Evolutionary conservation across 2,329 filamentous ascomycete species (phyloP).

Genomic region (Thielaviopsis ethacetica): DNA sequence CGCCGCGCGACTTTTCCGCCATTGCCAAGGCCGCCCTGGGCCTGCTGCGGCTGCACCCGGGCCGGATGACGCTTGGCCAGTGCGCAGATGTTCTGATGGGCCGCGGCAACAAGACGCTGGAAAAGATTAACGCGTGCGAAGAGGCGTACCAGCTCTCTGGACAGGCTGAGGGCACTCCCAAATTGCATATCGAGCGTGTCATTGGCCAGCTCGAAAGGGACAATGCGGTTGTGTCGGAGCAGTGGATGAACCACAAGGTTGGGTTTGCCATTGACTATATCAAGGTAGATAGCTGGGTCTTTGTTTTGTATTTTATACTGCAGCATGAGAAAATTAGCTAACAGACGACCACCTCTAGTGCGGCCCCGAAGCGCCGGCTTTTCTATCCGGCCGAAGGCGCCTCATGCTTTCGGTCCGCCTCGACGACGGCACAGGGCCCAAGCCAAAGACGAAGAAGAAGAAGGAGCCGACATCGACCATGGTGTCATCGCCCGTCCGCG

Average conservation of each 20-base stretch:
- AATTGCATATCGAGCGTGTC: slow-evolving; percentile 67
- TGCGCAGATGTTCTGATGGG: slow-evolving; percentile 77
- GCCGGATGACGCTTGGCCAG: slow-evolving; percentile 55
- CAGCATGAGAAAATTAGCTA: background rate
- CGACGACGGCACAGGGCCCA: slow-evolving; percentile 18
- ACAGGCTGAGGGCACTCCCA: slow-evolving; percentile 50
- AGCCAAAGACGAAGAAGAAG: slow-evolving; percentile 22
- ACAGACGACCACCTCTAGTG: slow-evolving; percentile 15
- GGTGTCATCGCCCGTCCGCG: slow-evolving; percentile 35
- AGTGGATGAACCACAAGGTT: slow-evolving; percentile 40
- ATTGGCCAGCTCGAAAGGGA: slow-evolving; percentile 62
- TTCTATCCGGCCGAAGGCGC: slow-evolving; percentile 28
- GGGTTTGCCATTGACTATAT: slow-evolving; percentile 65
- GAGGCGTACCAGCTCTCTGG: slow-evolving; percentile 37
- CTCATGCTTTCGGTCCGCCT: slow-evolving; percentile 29
- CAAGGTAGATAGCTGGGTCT: too few species aligned
- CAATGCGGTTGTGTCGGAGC: slow-evolving; percentile 52
- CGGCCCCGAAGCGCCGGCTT: slow-evolving; percentile 26
- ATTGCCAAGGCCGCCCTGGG: slow-evolving; percentile 53
- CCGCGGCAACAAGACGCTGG: background rate
- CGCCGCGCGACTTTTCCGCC: slow-evolving; percentile 59
- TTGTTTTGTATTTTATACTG: too few species aligned
- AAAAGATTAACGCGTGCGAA: slow-evolving; percentile 1
- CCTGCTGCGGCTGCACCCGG: slow-evolving; percentile 44
- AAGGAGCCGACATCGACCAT: slow-evolving; percentile 26